Conservation (phyloP, 2,329 filamentous ascomycete species). For the Laburnicola sp. region DNA sequence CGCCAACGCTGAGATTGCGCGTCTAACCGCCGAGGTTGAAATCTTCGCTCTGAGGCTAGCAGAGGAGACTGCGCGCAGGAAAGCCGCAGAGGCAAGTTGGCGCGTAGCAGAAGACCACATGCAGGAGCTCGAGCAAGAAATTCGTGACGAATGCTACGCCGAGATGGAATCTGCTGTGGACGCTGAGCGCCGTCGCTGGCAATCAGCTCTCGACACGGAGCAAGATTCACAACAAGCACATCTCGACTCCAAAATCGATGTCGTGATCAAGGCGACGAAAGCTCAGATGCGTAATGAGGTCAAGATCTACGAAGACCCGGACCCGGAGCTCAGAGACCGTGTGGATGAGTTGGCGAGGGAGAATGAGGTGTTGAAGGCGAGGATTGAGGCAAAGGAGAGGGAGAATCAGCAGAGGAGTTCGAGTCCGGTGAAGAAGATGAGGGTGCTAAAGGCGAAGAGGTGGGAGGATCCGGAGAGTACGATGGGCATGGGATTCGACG, state of each 20-base stretch:
- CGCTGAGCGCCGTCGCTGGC: slow-evolving; percentile 78
- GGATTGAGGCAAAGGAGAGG: slow-evolving; percentile 46
- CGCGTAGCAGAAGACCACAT: slow-evolving; percentile 65
- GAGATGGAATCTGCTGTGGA: slow-evolving; percentile 82
- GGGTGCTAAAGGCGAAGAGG: slow-evolving; percentile 54
- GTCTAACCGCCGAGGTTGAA: slow-evolving; percentile 78
- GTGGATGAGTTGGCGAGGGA: slow-evolving; percentile 50
- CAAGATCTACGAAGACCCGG: slow-evolving; percentile 49
- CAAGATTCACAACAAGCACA: slow-evolving; percentile 78
- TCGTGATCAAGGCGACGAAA: slow-evolving; percentile 61
- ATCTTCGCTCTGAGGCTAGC: slow-evolving; percentile 69
- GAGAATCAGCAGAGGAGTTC: slow-evolving; percentile 42
- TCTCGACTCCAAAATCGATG: slow-evolving; percentile 83
- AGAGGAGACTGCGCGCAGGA: slow-evolving; percentile 69
- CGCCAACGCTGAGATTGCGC: slow-evolving; percentile 77
- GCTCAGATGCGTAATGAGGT: slow-evolving; percentile 45
- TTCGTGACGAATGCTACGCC: slow-evolving; percentile 83
- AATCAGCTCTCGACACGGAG: slow-evolving; percentile 75
- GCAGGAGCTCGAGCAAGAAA: slow-evolving; percentile 77
- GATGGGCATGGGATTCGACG: slow-evolving; percentile 20
- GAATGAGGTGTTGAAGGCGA: slow-evolving; percentile 45
- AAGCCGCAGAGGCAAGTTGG: slow-evolving; percentile 73
- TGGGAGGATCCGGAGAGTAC: slow-evolving; percentile 47
- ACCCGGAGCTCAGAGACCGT: slow-evolving; percentile 42
- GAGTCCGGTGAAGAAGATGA: slow-evolving; percentile 55